Evolutionary conservation across 306 rosid species (phyloP), one percentile per base, ranked within the genome.

Genomic region (Prunus mongolica): DNA sequence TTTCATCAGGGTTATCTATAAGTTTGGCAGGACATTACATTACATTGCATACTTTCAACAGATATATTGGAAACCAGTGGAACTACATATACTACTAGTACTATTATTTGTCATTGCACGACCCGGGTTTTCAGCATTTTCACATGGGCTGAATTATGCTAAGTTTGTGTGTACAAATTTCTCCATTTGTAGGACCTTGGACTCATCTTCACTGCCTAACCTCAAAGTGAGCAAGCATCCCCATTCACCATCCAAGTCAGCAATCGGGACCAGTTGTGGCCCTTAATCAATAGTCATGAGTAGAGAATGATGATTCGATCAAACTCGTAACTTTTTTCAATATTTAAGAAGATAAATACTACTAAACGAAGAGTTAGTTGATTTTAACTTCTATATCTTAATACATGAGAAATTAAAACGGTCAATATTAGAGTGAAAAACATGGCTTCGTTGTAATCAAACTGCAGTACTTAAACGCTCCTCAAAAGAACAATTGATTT

Each of bases 141-240:
- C 67, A 44, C 56, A 44, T 11, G 61, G 49, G 2, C 22, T 47
- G 13, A 46, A 61, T 32, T 73, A 18, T 44, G 57, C 45, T 44
- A 44, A 24, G 44, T 38, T 38, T 38, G 9, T 57, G 46, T 27
- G 61, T 69, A 41, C 10, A 28, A 16, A 24, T 8, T 49, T 49
- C 46, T 13, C 56, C 62, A 51, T 11, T 51, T 51, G 24, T n/a
- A 15, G 20, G 15, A 66, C 38, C 57, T 6, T 67, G 56, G 38
- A 70, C 62, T 12, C 8, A 27, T 70, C 74, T 15, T 27, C 74
- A 47, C 27, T 27, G 75, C 64, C 65, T 32, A 71, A 71, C 75
- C 25, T 56, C 18, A 38, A 38, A 38, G 44, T 38, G 44, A 6
- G 44, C 44, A 7, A 38, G 44, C 44, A 38, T 38, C 44, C 44